These are phyloP conservation scores for Rhododendron ferrugineum DNA, from an alignment of 148 eudicot genomes.

Conservation along the genomic window DNA sequence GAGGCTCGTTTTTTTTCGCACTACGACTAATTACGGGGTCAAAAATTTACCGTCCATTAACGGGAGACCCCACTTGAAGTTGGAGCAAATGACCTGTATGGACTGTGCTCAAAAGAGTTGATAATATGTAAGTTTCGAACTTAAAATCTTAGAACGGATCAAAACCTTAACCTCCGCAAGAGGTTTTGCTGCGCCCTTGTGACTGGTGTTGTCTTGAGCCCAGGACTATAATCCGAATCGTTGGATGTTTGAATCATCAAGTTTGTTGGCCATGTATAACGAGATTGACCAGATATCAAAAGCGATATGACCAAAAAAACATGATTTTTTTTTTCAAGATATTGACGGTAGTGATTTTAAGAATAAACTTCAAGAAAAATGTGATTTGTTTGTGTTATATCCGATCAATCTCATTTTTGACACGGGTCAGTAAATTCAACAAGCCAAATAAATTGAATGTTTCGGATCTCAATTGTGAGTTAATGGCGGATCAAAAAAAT, in stretches of 20 bases:
- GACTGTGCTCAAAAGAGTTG: fast-evolving
- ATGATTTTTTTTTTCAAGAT: background rate
- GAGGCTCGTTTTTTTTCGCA: too few relatives aligned
- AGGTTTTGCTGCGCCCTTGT: background rate
- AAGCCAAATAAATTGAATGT: background rate
- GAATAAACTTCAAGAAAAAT: background rate
- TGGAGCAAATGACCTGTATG: too few relatives aligned
- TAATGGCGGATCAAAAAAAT: too few relatives aligned
- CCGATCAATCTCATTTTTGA: background rate
- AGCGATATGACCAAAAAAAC: background rate
- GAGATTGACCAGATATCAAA: background rate
- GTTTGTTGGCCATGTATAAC: background rate
- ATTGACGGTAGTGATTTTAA: background rate
- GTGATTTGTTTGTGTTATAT: background rate
- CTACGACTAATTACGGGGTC: too few relatives aligned
- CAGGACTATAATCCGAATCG: too few relatives aligned
- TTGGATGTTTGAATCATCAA: too few relatives aligned
- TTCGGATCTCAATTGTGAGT: background rate
- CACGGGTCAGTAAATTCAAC: background rate
- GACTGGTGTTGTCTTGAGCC: too few relatives aligned
- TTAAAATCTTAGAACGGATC: too few relatives aligned
- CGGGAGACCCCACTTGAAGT: too few relatives aligned
- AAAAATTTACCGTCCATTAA: too few relatives aligned
- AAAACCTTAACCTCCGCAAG: too few relatives aligned
- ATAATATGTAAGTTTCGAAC: too few relatives aligned